Evolutionary conservation across 2,329 filamentous ascomycete species (phyloP).

Genomic region (Nemania bipapillata): DNA sequence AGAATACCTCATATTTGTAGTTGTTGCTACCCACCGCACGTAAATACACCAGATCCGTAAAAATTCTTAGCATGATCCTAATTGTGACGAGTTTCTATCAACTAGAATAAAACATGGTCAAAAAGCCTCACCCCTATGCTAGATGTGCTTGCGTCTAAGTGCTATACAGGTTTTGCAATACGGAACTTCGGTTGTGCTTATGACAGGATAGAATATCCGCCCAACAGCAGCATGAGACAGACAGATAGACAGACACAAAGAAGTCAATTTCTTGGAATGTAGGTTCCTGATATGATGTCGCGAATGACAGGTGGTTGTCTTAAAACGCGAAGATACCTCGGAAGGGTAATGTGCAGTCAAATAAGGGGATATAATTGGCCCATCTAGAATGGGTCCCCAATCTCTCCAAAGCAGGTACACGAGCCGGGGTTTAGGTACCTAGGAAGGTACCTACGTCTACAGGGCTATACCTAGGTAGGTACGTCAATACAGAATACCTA

Average conservation of each 20-base stretch:
- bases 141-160: too few species aligned
- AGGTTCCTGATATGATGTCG: too few species aligned
- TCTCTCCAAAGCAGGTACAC: background rate
- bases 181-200: too few species aligned
- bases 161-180: too few species aligned
- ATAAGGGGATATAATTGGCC: background rate
- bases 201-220: too few species aligned
- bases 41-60: slow-evolving; percentile 39
- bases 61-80: background rate
- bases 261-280: too few species aligned
- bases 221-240: background rate
- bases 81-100: background rate
- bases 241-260: too few species aligned
- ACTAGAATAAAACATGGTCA: too few species aligned
- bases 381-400: background rate
- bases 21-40: slow-evolving; percentile 36
- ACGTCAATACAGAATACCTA: background rate
- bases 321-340: background rate
- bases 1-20: slow-evolving; percentile 35
- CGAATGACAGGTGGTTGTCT: too few species aligned
- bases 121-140: too few species aligned
- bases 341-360: slow-evolving; percentile 4
- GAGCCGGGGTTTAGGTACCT: background rate
- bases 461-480: background rate
- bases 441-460: background rate